Conservation (phyloP, 1,139 yeast species). For the Suhomyces taliae region DNA sequence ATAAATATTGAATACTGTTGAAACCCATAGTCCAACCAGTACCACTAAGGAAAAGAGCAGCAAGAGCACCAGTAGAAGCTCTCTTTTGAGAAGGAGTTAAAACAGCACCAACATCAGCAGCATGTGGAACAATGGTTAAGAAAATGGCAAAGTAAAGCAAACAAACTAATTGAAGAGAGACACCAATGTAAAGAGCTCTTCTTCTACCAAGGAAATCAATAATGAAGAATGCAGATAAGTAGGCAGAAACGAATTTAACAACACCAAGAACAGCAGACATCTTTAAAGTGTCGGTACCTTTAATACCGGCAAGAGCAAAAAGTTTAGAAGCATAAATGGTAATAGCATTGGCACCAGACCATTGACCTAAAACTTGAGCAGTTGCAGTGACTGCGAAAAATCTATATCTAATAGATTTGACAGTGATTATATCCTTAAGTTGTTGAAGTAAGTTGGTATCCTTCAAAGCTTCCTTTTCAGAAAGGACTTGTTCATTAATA, state of each 20-base stretch:
- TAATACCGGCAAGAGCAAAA: constrained; percentile 51
- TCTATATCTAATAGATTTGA: constrained; percentile 43
- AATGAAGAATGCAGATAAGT: constrained; percentile 46
- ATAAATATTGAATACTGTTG: constrained; percentile 57
- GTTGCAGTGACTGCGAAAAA: constrained; percentile 43
- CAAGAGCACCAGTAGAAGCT: constrained; percentile 53
- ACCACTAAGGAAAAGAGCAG: constrained; percentile 54
- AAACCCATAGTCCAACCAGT: constrained; percentile 66
- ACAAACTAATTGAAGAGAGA: constrained; percentile 32
- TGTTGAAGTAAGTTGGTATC: constrained; percentile 26
- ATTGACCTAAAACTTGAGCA: constrained; percentile 57
- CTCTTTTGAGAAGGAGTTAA: constrained; percentile 31
- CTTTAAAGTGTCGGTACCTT: constrained; percentile 37
- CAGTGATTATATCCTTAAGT: constrained; percentile 34
- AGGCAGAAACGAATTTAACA: constrained; percentile 46
- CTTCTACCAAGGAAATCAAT: constrained; percentile 51
- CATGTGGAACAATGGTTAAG: constrained; percentile 48
- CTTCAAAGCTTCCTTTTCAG: constrained; percentile 36
- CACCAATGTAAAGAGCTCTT: constrained; percentile 39
- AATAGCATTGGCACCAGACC: constrained; percentile 61
- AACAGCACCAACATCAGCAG: constrained; percentile 27
- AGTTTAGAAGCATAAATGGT: constrained; percentile 51
- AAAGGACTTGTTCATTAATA: constrained; percentile 46
- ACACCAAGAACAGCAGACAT: constrained; percentile 52
- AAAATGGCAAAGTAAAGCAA: constrained; percentile 46